phyloP scores from a whole-genome alignment of 345 rosid genomes.

The Lumnitzera littorea region DNA sequence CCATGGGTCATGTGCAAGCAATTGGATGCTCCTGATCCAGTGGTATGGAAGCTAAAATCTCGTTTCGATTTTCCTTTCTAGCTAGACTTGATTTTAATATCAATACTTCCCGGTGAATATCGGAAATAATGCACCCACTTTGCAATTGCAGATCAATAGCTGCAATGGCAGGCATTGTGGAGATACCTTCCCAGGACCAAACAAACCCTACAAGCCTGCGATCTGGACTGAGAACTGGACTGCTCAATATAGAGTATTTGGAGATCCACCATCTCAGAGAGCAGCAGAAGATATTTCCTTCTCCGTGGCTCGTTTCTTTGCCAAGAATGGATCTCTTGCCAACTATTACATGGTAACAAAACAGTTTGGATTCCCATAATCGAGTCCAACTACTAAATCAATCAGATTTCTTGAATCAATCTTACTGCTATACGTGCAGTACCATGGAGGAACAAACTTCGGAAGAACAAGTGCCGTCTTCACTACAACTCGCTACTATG shows the following conservation, averaged over 20 bases:
- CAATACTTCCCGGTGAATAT: neutral
- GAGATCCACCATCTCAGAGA: constrained; percentile 48
- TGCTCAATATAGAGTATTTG: constrained; percentile 45
- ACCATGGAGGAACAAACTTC: constrained; percentile 46
- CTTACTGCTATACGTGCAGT: constrained; percentile 12
- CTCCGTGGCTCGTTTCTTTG: constrained; percentile 41
- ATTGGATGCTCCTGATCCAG: constrained; percentile 37
- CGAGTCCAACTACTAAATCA: no score
- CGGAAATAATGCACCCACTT: neutral
- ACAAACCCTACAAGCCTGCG: constrained; percentile 31
- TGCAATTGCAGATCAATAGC: constrained; percentile 29
- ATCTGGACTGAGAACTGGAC: constrained; percentile 61
- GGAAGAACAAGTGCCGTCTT: constrained; percentile 38
- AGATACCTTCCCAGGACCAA: constrained; percentile 46
- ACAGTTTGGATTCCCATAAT: no score
- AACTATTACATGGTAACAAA: constrained; percentile 47
- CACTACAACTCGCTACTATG: constrained; percentile 42
- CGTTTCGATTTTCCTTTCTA: neutral
- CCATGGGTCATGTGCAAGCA: constrained; percentile 60
- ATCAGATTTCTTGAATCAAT: no score
- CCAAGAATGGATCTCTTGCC: constrained; percentile 38
- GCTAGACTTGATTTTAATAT: neutral
- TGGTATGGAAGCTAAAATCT: constrained; percentile 16
- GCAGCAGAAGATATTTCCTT: constrained; percentile 35
- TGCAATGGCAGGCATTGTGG: constrained; percentile 57